phyloP scores from a whole-genome alignment of 352 stramenopile species.

The Halophytophthora polymorphica region DNA sequence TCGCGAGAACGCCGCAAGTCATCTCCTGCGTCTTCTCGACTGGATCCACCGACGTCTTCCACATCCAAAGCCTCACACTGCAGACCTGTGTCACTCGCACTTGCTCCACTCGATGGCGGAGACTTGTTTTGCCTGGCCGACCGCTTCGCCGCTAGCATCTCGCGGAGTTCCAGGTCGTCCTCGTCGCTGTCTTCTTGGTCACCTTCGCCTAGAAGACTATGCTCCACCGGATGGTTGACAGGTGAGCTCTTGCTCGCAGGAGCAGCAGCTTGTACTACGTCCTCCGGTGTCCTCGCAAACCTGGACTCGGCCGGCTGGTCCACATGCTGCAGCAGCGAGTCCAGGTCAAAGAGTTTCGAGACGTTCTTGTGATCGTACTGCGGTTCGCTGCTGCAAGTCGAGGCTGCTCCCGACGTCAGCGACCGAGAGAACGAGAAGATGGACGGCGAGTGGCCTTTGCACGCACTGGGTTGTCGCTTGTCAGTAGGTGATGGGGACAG shows the following conservation, averaged over 20 bases:
- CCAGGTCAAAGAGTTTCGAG: conserved; percentile 49
- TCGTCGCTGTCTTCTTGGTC: conserved; percentile 4
- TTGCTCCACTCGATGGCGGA: neutral
- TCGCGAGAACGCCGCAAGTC: too few relatives aligned
- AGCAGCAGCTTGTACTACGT: neutral
- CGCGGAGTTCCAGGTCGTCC: conserved; percentile 25
- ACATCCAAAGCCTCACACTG: too few relatives aligned
- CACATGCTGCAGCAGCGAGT: conserved; percentile 37
- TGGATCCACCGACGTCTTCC: too few relatives aligned
- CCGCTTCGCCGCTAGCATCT: conserved; percentile 30
- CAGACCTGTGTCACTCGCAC: too few relatives aligned
- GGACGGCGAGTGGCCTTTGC: conserved; percentile 7
- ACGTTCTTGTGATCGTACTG: neutral
- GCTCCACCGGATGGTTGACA: neutral
- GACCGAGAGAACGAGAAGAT: conserved; percentile 31
- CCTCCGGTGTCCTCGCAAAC: neutral
- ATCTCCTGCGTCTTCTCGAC: too few relatives aligned
- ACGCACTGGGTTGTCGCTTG: neutral
- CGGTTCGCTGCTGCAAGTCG: neutral
- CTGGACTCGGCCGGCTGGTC: conserved; percentile 1
- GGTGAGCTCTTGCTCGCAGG: neutral
- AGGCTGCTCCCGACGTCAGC: neutral
- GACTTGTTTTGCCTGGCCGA: conserved; percentile 12
- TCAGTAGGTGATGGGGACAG: neutral
- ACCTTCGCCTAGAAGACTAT: neutral